phyloP scores from a whole-genome alignment of 768 basidiomycete species.

The Gloeostereum incarnatum region DNA sequence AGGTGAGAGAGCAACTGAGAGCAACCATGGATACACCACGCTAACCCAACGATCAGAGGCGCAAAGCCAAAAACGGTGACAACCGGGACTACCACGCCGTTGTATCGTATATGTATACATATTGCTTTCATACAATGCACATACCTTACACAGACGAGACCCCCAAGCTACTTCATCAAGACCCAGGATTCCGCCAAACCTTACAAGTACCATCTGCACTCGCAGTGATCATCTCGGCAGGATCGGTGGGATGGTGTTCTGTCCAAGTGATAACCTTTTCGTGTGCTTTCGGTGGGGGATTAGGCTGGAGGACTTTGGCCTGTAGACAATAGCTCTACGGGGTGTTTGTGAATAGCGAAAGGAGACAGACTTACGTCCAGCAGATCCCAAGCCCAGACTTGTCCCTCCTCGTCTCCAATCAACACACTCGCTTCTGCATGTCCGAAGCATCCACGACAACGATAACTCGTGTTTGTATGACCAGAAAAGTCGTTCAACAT shows the following conservation, averaged over 20 bases:
- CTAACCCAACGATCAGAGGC: constrained; percentile 25
- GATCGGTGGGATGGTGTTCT: constrained; percentile 78
- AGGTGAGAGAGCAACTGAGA: constrained; percentile 41
- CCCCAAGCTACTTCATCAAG: too few species aligned
- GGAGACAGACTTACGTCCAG: constrained; percentile 52
- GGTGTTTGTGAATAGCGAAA: constrained; percentile 6
- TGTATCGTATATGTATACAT: neutral
- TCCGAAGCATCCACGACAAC: constrained; percentile 76
- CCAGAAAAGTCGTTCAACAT: constrained; percentile 80
- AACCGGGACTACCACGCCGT: neutral
- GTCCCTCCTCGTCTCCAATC: constrained; percentile 86
- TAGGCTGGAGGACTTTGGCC: constrained; percentile 64
- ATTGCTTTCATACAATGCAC: too few species aligned
- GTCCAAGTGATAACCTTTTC: constrained; percentile 86
- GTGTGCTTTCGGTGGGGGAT: constrained; percentile 73
- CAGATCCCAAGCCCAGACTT: constrained; percentile 89
- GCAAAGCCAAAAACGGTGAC: constrained; percentile 22
- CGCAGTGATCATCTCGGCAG: constrained; percentile 79
- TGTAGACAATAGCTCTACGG: constrained; percentile 23
- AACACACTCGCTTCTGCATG: constrained; percentile 75
- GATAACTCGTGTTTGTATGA: constrained; percentile 66
- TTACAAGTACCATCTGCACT: constrained; percentile 90
- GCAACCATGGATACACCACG: neutral
- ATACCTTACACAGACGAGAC: too few species aligned
- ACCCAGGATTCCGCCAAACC: constrained; percentile 60